Base-by-base conservation (phyloP, 2,329 filamentous ascomycete genomes). In the Penicillium frequentans region DNA sequence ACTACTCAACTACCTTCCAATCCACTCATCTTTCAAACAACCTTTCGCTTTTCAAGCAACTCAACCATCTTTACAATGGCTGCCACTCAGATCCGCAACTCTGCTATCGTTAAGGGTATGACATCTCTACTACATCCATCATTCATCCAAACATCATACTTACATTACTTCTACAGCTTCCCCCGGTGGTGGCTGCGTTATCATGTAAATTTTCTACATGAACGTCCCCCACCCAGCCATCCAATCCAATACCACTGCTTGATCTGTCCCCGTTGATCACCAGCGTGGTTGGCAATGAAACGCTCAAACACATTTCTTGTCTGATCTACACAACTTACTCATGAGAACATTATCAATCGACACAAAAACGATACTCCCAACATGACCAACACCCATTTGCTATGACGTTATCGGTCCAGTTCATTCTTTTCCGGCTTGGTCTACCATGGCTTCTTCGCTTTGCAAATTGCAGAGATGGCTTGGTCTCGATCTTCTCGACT, bases 181-280 rank as follows among this genome's bases (percentile, higher is more conserved):
- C 58, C 67, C 68, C 52, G 66, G 66, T 31, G 65, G 64, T 54
- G 68, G 68, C 60, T 71, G 68, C 58, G 62, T 67, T 51, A 59
- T 71, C 54, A 70, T 70, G 68, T 59, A 59, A 54, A 56, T 54
- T 47, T 13, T 27, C 19, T 54, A 59, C 54, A 59, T 70, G 65
- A 65, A 44, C 45, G 52, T 45, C 37, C 5, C 8, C 19, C 33
- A 51, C 26, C 43, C 43, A 24, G n/a, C 53, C 39, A 47, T 48
- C 35, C n/a, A 27, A 31, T n/a, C 31, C 47, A 48, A 53, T 24
- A 33, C 11, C 19, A 10, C 26, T 39, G 46, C 26, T 29, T 43
- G 53, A 45, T 46, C 53, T 48, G 37, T 14, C 19, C 10, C 44
- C 49, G 26, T 27, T 43, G 49, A 46, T 52, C 49, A n/a, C 44